phyloP scores from a whole-genome alignment of 805 yeast species.

The Candida tammaniensis region DNA sequence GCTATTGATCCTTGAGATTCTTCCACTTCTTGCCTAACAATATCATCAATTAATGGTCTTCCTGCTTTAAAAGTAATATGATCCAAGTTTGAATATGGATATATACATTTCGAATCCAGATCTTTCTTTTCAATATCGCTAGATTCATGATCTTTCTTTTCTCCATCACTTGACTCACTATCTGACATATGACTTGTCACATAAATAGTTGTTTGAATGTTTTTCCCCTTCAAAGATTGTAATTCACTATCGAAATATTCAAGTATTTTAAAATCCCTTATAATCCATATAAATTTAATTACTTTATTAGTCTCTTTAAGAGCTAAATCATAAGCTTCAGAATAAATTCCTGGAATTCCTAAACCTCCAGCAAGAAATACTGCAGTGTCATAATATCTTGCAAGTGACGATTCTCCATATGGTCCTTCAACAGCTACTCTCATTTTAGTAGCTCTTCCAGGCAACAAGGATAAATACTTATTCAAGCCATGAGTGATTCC shows the following conservation, averaged over 20 bases:
- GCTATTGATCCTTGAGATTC: constrained; percentile 45
- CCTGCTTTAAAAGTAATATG: constrained; percentile 41
- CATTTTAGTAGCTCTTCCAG: constrained; percentile 24
- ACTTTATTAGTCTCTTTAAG: constrained; percentile 15
- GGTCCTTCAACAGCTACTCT: constrained; percentile 61
- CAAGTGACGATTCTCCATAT: constrained; percentile 55
- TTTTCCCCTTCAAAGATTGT: constrained; percentile 17
- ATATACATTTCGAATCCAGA: background rate
- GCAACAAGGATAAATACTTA: constrained; percentile 22
- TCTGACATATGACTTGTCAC: constrained; percentile 3
- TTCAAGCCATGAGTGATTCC: constrained; percentile 35
- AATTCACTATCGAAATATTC: constrained; percentile 47
- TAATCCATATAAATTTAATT: constrained; percentile 59
- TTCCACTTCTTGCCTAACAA: constrained; percentile 36
- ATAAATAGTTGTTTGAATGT: constrained; percentile 26
- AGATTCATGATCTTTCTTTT: constrained; percentile 7
- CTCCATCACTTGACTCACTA: constrained; percentile 4
- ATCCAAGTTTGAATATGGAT: constrained; percentile 15
- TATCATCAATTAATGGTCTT: constrained; percentile 45
- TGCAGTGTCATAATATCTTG: constrained; percentile 50
- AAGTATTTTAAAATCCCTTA: constrained; percentile 50
- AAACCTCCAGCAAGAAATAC: constrained; percentile 71
- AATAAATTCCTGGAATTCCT: constrained; percentile 61
- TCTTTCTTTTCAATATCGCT: constrained; percentile 3
- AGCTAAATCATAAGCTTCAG: constrained; percentile 34